Percentiles rank a stretch among this genome's conserved stretches.
Evolutionary conservation across 108 stramenopile genomes (phyloP).

Genomic region (Cyclotella choctawhatcheeana): DNA sequence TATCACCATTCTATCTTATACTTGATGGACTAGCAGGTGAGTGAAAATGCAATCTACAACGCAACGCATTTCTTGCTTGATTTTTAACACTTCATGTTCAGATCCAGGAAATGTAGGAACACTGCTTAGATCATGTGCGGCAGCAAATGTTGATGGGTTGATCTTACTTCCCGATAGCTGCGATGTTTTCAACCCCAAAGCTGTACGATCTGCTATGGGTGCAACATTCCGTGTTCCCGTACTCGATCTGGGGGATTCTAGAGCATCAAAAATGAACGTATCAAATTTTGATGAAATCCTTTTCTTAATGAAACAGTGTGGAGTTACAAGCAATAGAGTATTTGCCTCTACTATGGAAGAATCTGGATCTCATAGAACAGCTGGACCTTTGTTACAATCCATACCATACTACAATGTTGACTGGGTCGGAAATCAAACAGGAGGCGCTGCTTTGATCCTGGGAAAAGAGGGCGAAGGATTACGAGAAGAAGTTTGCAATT

Average conservation of each 20-base stretch:
- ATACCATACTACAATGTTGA: slow-evolving; percentile 64
- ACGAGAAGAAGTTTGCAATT: slow-evolving; percentile 56
- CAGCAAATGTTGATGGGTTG: slow-evolving; percentile 69
- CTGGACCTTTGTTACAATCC: slow-evolving; percentile 8
- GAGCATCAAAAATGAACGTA: slow-evolving; percentile 15
- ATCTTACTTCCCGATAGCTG: slow-evolving; percentile 74
- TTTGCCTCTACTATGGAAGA: slow-evolving; percentile 82
- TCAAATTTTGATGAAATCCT: slow-evolving; percentile 26
- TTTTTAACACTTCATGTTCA: no score
- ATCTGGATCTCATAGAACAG: slow-evolving; percentile 32
- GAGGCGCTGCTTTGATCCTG: slow-evolving; percentile 69
- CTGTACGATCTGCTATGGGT: slow-evolving; percentile 81
- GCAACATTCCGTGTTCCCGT: slow-evolving; percentile 84
- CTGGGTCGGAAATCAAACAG: slow-evolving; percentile 43
- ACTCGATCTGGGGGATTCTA: slow-evolving; percentile 39
- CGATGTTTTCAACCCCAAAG: slow-evolving; percentile 90
- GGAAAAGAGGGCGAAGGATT: slow-evolving; percentile 84
- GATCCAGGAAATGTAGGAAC: slow-evolving; percentile 93
- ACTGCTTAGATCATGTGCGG: slow-evolving; percentile 70
- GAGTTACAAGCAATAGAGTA: slow-evolving; percentile 43
- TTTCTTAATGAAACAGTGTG: slow-evolving; percentile 42
- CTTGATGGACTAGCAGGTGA: slow-evolving; percentile 85
- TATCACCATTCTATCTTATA: slow-evolving; percentile 68
- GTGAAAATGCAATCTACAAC: no score
- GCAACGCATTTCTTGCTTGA: no score